Conservation (phyloP, 768 basidiomycete genomes). For the Chlorophyllum brunneum region DNA sequence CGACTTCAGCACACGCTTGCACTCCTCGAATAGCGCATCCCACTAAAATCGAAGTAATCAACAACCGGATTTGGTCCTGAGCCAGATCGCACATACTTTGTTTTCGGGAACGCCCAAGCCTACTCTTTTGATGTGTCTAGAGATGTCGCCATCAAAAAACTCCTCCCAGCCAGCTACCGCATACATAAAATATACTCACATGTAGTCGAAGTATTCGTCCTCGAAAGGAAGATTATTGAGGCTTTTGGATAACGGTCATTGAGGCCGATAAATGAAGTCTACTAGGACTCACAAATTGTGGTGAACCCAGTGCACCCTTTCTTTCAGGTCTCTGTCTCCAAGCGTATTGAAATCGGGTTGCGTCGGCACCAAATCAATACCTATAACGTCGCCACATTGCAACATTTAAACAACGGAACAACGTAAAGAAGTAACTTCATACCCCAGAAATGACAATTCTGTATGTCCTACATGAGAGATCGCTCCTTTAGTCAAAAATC, state of each 20-base stretch:
- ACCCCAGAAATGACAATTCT: slow-evolving; percentile 44
- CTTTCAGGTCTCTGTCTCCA: slow-evolving; percentile 52
- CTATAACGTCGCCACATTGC: slow-evolving; percentile 26
- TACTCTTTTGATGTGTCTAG: slow-evolving; percentile 66
- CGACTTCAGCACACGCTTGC: slow-evolving; percentile 67
- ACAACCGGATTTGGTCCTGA: background rate
- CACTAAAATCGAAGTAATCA: slow-evolving; percentile 38
- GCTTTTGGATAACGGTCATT: too few species aligned
- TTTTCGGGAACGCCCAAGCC: slow-evolving; percentile 75
- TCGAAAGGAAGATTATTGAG: slow-evolving; percentile 68
- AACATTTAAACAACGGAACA: background rate
- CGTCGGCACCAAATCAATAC: slow-evolving; percentile 67
- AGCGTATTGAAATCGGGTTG: slow-evolving; percentile 64
- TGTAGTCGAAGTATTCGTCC: slow-evolving; percentile 72
- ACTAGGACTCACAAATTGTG: slow-evolving; percentile 57
- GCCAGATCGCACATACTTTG: slow-evolving; percentile 38
- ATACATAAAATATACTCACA: slow-evolving; percentile 39
- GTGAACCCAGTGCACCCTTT: slow-evolving; percentile 68
- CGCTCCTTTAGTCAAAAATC: background rate
- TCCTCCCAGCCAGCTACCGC: too few species aligned
- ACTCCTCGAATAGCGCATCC: slow-evolving; percentile 67
- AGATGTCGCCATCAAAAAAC: background rate
- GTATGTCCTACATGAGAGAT: slow-evolving; percentile 7
- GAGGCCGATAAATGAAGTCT: slow-evolving; percentile 31
- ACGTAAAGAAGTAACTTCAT: slow-evolving; percentile 19